phyloP scores from a whole-genome alignment of 2,329 filamentous ascomycete species.

The Hortaea werneckii region DNA sequence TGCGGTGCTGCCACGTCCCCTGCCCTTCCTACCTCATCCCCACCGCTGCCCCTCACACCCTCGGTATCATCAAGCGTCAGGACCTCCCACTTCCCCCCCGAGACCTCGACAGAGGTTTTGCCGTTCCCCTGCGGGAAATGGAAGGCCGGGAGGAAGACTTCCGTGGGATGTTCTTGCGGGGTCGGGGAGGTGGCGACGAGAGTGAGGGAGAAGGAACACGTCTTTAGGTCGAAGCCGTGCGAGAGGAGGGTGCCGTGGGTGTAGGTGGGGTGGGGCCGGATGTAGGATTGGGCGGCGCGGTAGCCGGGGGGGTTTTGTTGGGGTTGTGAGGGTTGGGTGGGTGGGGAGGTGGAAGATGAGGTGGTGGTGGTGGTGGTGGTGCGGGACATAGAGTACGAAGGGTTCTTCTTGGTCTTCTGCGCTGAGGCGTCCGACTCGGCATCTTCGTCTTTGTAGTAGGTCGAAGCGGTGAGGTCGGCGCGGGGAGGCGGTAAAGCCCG shows the following conservation, averaged over 20 bases:
- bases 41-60: slow-evolving; percentile 52
- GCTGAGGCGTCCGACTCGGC: slow-evolving; percentile 39
- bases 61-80: too few relatives aligned
- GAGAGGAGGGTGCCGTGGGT: slow-evolving; percentile 61
- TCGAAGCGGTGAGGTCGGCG: slow-evolving; percentile 23
- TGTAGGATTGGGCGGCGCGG: slow-evolving; percentile 84
- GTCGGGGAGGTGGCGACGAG: slow-evolving; percentile 53
- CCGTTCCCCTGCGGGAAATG: slow-evolving; percentile 84
- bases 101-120: slow-evolving; percentile 61
- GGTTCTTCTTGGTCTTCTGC: too few relatives aligned
- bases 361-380: slow-evolving; percentile 57
- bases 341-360: slow-evolving; percentile 1
- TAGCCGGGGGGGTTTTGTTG: slow-evolving; percentile 57
- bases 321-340: background rate
- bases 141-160: slow-evolving; percentile 79
- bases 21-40: too few relatives aligned
- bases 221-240: slow-evolving; percentile 74
- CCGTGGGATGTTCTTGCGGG: slow-evolving; percentile 58
- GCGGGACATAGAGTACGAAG: slow-evolving; percentile 46
- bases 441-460: too few relatives aligned
- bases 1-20: too few relatives aligned
- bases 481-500: slow-evolving; percentile 42
- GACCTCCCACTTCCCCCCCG: slow-evolving; percentile 84
- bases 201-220: slow-evolving; percentile 64
- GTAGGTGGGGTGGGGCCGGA: slow-evolving; percentile 70